A percentile compares a stretch with the other conserved stretches of the same genome.
Conservation (phyloP, 768 basidiomycete genomes). For the Ramaria rubella region DNA sequence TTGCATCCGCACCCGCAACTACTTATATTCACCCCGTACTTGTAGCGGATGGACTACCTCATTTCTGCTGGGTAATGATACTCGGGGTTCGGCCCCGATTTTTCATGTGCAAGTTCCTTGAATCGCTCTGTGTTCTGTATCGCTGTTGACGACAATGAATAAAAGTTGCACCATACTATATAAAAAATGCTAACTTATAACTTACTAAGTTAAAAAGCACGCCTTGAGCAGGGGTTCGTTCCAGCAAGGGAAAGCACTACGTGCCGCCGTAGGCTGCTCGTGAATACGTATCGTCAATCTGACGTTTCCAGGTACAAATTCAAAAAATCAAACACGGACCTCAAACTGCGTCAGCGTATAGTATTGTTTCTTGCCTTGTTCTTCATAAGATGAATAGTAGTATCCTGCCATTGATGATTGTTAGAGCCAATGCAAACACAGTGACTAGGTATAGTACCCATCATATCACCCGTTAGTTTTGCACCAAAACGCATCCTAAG, state of each 20-base stretch:
- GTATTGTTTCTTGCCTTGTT: constrained; percentile 54
- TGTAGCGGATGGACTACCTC: not conserved
- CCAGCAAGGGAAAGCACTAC: constrained; percentile 83
- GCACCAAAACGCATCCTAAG: constrained; percentile 64
- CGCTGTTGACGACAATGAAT: too few species aligned
- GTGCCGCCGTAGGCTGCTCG: too few species aligned
- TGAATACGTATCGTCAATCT: not conserved
- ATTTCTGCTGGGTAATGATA: not conserved
- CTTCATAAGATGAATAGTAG: constrained; percentile 62
- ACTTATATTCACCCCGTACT: not conserved
- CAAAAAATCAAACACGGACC: too few species aligned
- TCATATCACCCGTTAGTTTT: constrained; percentile 63
- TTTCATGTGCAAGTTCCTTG: too few species aligned
- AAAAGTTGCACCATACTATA: too few species aligned
- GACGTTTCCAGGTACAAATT: too few species aligned
- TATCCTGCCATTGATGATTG: constrained; percentile 35
- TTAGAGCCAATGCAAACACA: not conserved
- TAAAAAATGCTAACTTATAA: too few species aligned
- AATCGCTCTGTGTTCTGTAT: too few species aligned
- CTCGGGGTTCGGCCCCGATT: not conserved
- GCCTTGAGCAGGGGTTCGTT: constrained; percentile 91
- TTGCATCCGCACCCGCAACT: not conserved
- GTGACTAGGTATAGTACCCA: constrained; percentile 35
- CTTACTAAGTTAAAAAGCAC: too few species aligned
- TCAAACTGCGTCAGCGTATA: constrained; percentile 90